These are phyloP conservation scores for Tricladium varicosporioides DNA, from an alignment of 2,329 filamentous ascomycete species.

Conservation along the genomic window DNA sequence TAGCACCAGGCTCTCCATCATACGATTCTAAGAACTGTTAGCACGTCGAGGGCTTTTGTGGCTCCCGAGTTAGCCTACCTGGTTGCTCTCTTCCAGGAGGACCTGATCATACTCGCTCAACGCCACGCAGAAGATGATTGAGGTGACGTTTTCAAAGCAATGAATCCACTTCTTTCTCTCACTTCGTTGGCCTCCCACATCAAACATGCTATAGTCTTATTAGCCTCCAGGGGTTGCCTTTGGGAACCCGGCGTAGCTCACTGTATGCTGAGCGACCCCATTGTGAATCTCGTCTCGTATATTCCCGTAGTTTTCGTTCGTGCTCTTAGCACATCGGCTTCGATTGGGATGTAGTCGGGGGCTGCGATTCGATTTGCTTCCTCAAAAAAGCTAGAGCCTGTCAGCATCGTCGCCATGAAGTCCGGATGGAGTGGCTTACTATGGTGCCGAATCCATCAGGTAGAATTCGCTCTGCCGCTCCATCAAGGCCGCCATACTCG, in stretches of 20 bases:
- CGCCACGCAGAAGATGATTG: slow-evolving; percentile 98
- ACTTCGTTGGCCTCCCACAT: slow-evolving; percentile 94
- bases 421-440: slow-evolving; percentile 53
- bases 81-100: slow-evolving; percentile 91
- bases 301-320: slow-evolving; percentile 98
- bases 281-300: slow-evolving; percentile 97
- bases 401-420: slow-evolving; percentile 16
- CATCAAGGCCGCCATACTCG: slow-evolving; percentile 77
- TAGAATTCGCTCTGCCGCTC: slow-evolving; percentile 98
- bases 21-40: slow-evolving; percentile 71
- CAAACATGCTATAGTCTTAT: slow-evolving; percentile 77
- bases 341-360: slow-evolving; percentile 84
- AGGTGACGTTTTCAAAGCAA: slow-evolving; percentile 99
- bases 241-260: slow-evolving; percentile 49
- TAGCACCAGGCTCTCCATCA: slow-evolving; percentile 96
- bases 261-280: slow-evolving; percentile 99
- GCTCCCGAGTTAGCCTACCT: slow-evolving; percentile 55
- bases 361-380: slow-evolving; percentile 82
- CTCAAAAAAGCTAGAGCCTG: slow-evolving; percentile 77
- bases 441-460: slow-evolving; percentile 97
- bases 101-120: slow-evolving; percentile 98
- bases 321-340: slow-evolving; percentile 92
- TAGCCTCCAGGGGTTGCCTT: slow-evolving; percentile 18
- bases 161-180: slow-evolving; percentile 99
- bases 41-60: background rate